Percentiles rank a stretch among this genome's conserved stretches.
Evolutionary conservation across 2,329 filamentous ascomycete genomes (phyloP).

Genomic region (Penicillium sp.): DNA sequence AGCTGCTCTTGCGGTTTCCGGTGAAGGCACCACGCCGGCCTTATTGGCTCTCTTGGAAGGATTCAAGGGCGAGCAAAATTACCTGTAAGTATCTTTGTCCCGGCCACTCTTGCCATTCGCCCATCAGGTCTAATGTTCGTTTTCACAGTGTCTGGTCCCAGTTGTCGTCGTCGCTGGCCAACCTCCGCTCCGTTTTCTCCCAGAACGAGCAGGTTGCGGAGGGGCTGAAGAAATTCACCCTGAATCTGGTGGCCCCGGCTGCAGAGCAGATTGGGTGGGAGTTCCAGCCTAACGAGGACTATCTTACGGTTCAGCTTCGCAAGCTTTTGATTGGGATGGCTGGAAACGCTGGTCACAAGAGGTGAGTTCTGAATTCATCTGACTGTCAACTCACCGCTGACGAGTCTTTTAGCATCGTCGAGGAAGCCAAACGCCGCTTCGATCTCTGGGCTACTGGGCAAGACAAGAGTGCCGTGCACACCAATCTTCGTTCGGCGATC

Average conservation of each 20-base stretch:
- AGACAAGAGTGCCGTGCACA: conserved; percentile 67
- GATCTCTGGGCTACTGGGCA: conserved; percentile 65
- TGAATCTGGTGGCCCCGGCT: conserved; percentile 70
- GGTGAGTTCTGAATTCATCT: conserved; percentile 47
- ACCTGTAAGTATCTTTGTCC: conserved; percentile 52
- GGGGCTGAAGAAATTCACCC: conserved; percentile 71
- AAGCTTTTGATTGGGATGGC: conserved; percentile 74
- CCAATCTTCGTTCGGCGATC: conserved; percentile 72
- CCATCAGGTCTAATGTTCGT: conserved; percentile 16
- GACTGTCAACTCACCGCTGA: neutral
- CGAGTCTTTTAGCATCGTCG: conserved; percentile 51
- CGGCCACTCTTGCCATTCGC: neutral
- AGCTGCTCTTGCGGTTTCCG: conserved; percentile 80
- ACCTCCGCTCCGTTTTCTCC: conserved; percentile 79
- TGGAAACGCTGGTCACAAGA: conserved; percentile 69
- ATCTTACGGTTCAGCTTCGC: conserved; percentile 74
- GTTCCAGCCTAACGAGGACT: conserved; percentile 71
- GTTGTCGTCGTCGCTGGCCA: conserved; percentile 69
- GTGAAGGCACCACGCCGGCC: conserved; percentile 74
- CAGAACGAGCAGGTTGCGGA: conserved; percentile 67
- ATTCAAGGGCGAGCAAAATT: conserved; percentile 76
- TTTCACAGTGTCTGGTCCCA: conserved; percentile 69
- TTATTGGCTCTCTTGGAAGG: conserved; percentile 78
- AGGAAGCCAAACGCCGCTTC: conserved; percentile 75
- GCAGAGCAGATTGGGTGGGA: conserved; percentile 83